Evolutionary conservation across 345 rosid genomes (phyloP).

Genomic region (Eucalyptus pauciflora): DNA sequence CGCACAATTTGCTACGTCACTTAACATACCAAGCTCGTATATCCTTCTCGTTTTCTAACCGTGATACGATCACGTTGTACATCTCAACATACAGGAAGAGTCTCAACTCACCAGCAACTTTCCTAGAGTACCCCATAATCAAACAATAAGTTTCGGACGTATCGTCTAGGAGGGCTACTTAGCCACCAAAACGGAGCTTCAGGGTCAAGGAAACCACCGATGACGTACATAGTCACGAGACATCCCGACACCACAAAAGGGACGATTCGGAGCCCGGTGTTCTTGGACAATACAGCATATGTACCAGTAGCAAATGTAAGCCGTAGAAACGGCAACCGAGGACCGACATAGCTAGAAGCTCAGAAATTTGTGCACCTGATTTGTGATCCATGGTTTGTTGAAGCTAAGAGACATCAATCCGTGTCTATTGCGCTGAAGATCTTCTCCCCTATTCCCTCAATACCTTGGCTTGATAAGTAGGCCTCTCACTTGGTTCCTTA

Average conservation of each 20-base stretch:
- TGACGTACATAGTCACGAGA: not conserved
- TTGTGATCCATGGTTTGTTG: no score
- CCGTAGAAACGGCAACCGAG: no score
- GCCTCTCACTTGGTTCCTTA: no score
- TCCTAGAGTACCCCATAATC: not conserved
- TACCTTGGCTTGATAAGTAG: no score
- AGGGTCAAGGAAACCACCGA: not conserved
- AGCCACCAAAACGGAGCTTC: not conserved
- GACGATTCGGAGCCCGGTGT: not conserved
- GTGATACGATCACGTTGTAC: not conserved
- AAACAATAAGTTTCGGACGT: not conserved
- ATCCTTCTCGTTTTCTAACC: not conserved
- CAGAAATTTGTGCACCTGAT: no score
- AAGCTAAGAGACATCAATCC: no score
- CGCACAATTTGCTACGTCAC: not conserved
- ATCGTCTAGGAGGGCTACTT: not conserved
- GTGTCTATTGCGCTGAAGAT: no score
- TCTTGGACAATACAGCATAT: not conserved
- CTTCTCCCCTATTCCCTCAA: no score
- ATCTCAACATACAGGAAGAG: not conserved
- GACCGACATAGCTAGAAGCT: no score
- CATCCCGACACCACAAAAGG: not conserved
- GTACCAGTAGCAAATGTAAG: not conserved
- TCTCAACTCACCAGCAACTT: not conserved
- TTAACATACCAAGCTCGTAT: not conserved